Evolutionary conservation across 257 asterid species (phyloP).

Genomic region (Coffea canephora): DNA sequence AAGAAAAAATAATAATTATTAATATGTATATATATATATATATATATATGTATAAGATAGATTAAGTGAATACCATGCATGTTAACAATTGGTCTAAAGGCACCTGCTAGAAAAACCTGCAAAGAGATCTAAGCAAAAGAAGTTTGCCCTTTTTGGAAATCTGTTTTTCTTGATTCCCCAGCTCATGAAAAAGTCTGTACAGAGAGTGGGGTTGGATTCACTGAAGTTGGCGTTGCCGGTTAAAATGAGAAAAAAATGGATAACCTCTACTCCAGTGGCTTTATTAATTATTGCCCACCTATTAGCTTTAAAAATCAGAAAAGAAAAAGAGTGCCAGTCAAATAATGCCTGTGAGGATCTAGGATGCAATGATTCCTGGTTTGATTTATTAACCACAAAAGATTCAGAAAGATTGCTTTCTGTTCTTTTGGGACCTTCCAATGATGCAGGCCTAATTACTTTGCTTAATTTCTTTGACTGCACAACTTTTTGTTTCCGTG

Average conservation of each 20-base stretch:
- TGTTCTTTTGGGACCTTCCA: slow-evolving; percentile 6
- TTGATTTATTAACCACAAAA: slow-evolving; percentile 1
- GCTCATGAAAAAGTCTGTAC: neutral
- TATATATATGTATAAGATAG: too few species aligned
- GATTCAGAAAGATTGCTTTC: slow-evolving; percentile 2
- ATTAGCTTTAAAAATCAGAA: neutral
- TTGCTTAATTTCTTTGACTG: neutral
- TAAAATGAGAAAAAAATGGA: neutral
- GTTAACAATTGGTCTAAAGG: too few species aligned
- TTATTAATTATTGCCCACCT: neutral
- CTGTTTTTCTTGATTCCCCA: neutral
- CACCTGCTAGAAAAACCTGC: too few species aligned
- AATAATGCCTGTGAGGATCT: slow-evolving; percentile 1
- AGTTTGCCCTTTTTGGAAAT: neutral
- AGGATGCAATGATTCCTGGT: neutral
- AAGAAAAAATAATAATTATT: too few species aligned
- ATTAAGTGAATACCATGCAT: too few species aligned
- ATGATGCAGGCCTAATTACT: neutral
- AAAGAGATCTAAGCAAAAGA: neutral
- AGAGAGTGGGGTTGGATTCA: neutral
- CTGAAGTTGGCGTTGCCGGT: neutral
- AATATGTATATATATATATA: too few species aligned
- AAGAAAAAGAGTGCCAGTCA: neutral
- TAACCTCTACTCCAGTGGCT: neutral
- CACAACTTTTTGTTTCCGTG: neutral